Evolutionary conservation across 2,329 filamentous ascomycete genomes (phyloP).

Genomic region (Paecilomyces formosus): DNA sequence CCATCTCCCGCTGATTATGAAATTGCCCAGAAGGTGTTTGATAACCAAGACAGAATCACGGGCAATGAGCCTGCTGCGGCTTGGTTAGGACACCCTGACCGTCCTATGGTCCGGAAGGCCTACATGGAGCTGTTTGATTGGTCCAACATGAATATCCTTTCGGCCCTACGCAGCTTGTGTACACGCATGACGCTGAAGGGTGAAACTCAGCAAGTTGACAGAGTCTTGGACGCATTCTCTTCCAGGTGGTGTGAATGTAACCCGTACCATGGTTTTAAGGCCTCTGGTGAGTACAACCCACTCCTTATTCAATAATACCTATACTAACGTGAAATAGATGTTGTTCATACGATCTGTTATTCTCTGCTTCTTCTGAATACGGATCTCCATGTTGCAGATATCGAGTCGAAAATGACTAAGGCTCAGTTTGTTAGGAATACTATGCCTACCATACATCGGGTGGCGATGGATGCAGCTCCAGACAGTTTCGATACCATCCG

Average conservation of each 20-base stretch:
- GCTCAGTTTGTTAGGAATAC: conserved; percentile 95
- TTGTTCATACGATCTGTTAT: conserved; percentile 96
- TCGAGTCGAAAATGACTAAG: conserved; percentile 92
- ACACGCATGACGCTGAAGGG: conserved; percentile 73
- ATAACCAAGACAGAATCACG: conserved; percentile 71
- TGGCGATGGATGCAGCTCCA: conserved; percentile 64
- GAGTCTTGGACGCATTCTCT: conserved; percentile 83
- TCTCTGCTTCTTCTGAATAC: conserved; percentile 93
- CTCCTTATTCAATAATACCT: background rate
- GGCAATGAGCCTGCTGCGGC: conserved; percentile 72
- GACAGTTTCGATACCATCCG: conserved; percentile 55
- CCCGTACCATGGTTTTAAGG: conserved; percentile 85
- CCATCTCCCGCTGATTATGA: conserved; percentile 61
- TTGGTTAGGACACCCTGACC: conserved; percentile 65
- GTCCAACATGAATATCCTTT: conserved; percentile 68
- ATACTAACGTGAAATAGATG: conserved; percentile 52
- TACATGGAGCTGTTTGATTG: conserved; percentile 95
- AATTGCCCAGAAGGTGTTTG: conserved; percentile 74
- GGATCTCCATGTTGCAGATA: conserved; percentile 89
- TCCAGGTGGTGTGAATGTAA: conserved; percentile 92
- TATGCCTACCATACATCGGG: conserved; percentile 76
- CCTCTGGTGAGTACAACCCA: conserved; percentile 54
- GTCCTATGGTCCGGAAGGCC: conserved; percentile 54
- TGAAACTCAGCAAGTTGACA: conserved; percentile 94
- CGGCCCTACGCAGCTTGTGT: conserved; percentile 72